Evolutionary conservation across 495 filamentous ascomycete genomes (phyloP).

Genomic region (Hypoxylon fuscum): DNA sequence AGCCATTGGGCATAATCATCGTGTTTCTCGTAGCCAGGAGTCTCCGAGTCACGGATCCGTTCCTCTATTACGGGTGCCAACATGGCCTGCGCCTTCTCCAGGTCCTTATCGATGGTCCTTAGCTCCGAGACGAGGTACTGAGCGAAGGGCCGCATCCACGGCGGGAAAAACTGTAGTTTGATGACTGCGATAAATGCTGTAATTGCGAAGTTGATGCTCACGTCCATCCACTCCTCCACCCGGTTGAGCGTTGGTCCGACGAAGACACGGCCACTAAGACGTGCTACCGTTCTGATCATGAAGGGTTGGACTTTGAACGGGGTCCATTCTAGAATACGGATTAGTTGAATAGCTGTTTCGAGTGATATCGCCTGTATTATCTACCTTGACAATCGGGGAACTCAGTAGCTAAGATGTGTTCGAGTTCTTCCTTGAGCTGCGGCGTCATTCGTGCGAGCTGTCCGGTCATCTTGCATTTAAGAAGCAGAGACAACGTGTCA

Average conservation of each 20-base stretch:
- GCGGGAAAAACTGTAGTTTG: slow-evolving; percentile 50
- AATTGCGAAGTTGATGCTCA: slow-evolving; percentile 48
- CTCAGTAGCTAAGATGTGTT: slow-evolving; percentile 45
- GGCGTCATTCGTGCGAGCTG: slow-evolving; percentile 45
- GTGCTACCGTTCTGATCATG: slow-evolving; percentile 45
- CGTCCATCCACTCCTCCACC: slow-evolving; percentile 48
- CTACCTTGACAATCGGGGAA: slow-evolving; percentile 48
- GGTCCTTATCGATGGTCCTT: slow-evolving; percentile 38
- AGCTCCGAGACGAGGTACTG: slow-evolving; percentile 47
- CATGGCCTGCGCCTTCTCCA: slow-evolving; percentile 42
- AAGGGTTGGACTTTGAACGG: slow-evolving; percentile 50
- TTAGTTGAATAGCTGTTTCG: slow-evolving; percentile 10
- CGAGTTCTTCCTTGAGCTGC: slow-evolving; percentile 45
- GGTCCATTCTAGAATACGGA: slow-evolving; percentile 44
- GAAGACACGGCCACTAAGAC: slow-evolving; percentile 46
- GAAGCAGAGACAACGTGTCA: slow-evolving; percentile 42
- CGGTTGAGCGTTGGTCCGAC: slow-evolving; percentile 46
- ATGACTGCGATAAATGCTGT: slow-evolving; percentile 50
- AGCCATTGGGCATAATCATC: slow-evolving; percentile 50
- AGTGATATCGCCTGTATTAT: background rate
- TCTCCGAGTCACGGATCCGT: slow-evolving; percentile 41
- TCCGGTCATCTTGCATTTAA: slow-evolving; percentile 45
- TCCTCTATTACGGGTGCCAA: slow-evolving; percentile 45
- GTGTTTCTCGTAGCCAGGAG: slow-evolving; percentile 38
- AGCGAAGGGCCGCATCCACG: slow-evolving; percentile 46